Conservation (phyloP, 2,329 filamentous ascomycete species). For the Apiospora malaysiana region DNA sequence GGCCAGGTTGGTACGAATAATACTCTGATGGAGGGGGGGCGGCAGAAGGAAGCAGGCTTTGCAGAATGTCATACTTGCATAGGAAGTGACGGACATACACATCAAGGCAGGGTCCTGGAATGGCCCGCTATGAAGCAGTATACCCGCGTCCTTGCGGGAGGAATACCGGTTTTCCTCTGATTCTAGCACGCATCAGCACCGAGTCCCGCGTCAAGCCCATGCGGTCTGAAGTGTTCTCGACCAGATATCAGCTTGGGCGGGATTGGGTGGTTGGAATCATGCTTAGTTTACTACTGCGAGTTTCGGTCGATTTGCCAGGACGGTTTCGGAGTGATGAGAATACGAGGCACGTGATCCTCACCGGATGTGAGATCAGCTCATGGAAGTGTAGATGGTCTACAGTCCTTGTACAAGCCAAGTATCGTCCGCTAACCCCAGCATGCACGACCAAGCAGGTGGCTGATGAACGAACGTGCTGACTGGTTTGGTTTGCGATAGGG, state of each 20-base stretch:
- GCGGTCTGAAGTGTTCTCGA: not conserved
- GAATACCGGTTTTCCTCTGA: not conserved
- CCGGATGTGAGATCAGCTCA: not conserved
- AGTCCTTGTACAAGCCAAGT: not conserved
- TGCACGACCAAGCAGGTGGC: slow-evolving; percentile 1
- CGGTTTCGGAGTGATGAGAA: not conserved
- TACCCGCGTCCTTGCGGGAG: not conserved
- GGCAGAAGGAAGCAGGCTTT: not conserved
- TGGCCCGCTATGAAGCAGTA: not conserved
- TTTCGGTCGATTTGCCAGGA: not conserved
- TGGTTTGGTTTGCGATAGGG: not conserved
- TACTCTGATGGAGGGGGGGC: not conserved
- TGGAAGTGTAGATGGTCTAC: not conserved
- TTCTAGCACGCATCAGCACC: not conserved
- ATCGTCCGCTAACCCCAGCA: not conserved
- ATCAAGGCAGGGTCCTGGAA: not conserved
- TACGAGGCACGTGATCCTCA: not conserved
- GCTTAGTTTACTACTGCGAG: slow-evolving; percentile 12
- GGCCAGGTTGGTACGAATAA: not conserved
- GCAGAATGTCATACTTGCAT: slow-evolving; percentile 10
- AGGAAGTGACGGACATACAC: slow-evolving; percentile 1
- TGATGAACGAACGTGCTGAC: slow-evolving; percentile 4
- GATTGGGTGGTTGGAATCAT: not conserved
- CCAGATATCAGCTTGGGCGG: not conserved
- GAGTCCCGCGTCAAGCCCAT: slow-evolving; percentile 3